Base-by-base conservation (phyloP, 2,329 filamentous ascomycete genomes). In the Monascus ruber region DNA sequence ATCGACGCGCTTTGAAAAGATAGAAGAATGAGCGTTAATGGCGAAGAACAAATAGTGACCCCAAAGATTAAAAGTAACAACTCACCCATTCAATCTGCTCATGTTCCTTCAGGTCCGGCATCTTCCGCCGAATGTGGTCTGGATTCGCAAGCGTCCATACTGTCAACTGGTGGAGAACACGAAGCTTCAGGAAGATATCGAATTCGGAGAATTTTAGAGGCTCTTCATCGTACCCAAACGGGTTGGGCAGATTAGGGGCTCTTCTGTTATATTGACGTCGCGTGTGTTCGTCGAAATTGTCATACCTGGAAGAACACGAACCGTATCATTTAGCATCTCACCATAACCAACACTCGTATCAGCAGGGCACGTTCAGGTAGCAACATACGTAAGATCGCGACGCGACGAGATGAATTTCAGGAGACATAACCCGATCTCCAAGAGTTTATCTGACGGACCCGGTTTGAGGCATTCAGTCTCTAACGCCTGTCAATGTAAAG, bases 371-470 rank as follows among this genome's bases (percentile, higher is more conserved):
- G 17, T 17, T 17, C 17, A 17, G 17, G 17, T 17, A 17, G 17
- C 17, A 45, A 73, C 84, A 49, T 76, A 94, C 87, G 83, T 93
- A 35, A 96, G 70, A 47, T 88, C 88, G 47, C 88, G 82, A 68
- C 95, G 87, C 43, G 88, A 94, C 27, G 91, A 95, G 36, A 95
- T 81, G 58, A 83, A 87, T 72, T 95, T 95, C 43, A 96, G 77
- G 17, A 96, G 71, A 39, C 83, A 79, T 34, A 98, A 73, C 29
- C 86, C 89, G 51, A 96, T 85, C 40, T 89, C 78, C 44, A 82
- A 70, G 11, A 98, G 72, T 47, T 81, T 74, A 34, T 77, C 74
- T 1, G 88, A 93, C 27, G 78, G 71, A 11, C 66, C 65, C 11
- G 82, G 81, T 56, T 85, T 88, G 28, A 96, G 69, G 56, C 87